A percentile compares a stretch with the other conserved stretches of the same genome.
phyloP scores from a whole-genome alignment of 441 rosid genomes.

The Gossypium laxum region DNA sequence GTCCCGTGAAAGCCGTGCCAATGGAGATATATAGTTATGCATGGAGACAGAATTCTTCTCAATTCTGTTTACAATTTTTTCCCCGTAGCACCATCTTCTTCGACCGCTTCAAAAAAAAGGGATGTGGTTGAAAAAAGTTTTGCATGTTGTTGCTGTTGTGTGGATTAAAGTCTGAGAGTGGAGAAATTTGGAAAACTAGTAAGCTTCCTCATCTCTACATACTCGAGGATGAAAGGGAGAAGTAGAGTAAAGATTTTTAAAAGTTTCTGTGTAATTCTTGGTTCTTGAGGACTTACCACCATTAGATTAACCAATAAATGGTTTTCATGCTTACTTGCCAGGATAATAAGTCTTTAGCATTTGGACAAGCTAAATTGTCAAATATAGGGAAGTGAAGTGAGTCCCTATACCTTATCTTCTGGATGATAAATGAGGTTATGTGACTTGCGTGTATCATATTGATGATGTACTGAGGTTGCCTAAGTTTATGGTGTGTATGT shows the following conservation, averaged over 20 bases:
- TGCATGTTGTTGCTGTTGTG: too few relatives aligned
- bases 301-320: not conserved
- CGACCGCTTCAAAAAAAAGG: too few relatives aligned
- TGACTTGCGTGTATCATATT: not conserved
- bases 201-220: too few relatives aligned
- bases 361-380: not conserved
- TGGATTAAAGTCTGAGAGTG: too few relatives aligned
- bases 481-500: not conserved
- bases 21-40: too few relatives aligned
- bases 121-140: too few relatives aligned
- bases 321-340: not conserved
- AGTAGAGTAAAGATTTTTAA: not conserved
- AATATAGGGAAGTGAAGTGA: not conserved
- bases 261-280: not conserved
- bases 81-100: too few relatives aligned
- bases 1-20: too few relatives aligned
- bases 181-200: too few relatives aligned
- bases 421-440: not conserved
- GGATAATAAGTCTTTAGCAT: not conserved
- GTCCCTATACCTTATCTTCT: not conserved
- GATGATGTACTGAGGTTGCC: not conserved
- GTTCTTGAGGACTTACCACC: not conserved
- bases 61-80: too few relatives aligned
- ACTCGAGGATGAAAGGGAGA: too few relatives aligned
- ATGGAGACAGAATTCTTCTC: too few relatives aligned